These are phyloP conservation scores for Rhinocladiella mackenziei DNA, from an alignment of 2,329 filamentous ascomycete genomes.

Conservation along the genomic window DNA sequence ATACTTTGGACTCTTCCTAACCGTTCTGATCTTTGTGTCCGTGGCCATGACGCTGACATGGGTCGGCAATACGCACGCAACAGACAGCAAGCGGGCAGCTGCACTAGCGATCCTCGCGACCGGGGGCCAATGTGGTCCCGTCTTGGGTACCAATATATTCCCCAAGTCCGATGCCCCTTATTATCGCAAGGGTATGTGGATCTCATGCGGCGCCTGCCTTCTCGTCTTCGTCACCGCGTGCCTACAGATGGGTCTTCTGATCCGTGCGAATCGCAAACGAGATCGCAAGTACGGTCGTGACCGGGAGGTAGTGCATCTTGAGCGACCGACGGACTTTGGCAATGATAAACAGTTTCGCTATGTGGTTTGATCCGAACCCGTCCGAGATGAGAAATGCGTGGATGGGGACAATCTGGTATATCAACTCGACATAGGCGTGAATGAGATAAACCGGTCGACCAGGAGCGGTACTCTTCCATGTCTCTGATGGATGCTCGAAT, in stretches of 20 bases:
- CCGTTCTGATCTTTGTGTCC: constrained; percentile 62
- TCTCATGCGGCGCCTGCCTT: constrained; percentile 33
- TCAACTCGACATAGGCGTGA: too few relatives aligned
- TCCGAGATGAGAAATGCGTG: too few relatives aligned
- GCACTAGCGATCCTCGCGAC: constrained; percentile 62
- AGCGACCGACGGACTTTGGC: constrained; percentile 9
- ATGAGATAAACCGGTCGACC: too few relatives aligned
- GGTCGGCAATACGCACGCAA: constrained; percentile 47
- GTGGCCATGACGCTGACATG: constrained; percentile 69
- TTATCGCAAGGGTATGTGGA: constrained; percentile 39
- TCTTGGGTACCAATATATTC: constrained; percentile 59
- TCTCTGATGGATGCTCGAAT: too few relatives aligned
- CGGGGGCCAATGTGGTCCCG: constrained; percentile 75
- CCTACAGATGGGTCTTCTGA: constrained; percentile 19
- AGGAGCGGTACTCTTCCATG: too few relatives aligned
- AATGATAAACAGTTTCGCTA: constrained; percentile 22
- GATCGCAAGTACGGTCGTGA: constrained; percentile 19
- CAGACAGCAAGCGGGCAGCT: constrained; percentile 23
- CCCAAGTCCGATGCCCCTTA: constrained; percentile 35
- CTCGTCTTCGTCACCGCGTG: constrained; percentile 19
- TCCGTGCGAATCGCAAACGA: constrained; percentile 13
- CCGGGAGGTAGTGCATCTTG: constrained; percentile 18
- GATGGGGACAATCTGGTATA: too few relatives aligned
- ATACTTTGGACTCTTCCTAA: constrained; percentile 53
- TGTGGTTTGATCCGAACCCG: constrained; percentile 15